These are phyloP conservation scores for Lindgomyces ingoldianus DNA, from an alignment of 495 filamentous ascomycete species.

Conservation along the genomic window DNA sequence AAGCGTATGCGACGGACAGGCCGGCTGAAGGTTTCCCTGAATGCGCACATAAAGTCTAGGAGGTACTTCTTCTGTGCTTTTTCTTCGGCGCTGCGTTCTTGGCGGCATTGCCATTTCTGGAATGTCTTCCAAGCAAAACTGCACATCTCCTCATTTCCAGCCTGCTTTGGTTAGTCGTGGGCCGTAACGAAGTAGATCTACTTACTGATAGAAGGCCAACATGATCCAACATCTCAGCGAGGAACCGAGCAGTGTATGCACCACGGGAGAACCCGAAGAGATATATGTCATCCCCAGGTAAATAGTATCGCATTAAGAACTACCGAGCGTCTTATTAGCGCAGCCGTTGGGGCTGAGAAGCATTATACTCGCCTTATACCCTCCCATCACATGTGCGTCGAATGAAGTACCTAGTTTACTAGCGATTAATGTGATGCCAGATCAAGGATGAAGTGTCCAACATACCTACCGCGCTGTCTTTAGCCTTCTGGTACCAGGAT, in stretches of 20 bases:
- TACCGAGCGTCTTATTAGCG: neutral
- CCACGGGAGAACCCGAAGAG: slow-evolving; percentile 86
- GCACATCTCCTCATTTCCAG: slow-evolving; percentile 87
- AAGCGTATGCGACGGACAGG: slow-evolving; percentile 73
- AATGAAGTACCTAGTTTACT: slow-evolving; percentile 67
- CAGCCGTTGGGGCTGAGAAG: neutral
- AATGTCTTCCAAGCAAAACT: slow-evolving; percentile 88
- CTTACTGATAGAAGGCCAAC: slow-evolving; percentile 68
- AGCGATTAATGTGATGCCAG: neutral
- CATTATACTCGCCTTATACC: slow-evolving; percentile 58
- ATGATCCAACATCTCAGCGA: slow-evolving; percentile 85
- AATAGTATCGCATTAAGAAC: slow-evolving; percentile 86
- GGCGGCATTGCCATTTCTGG: slow-evolving; percentile 75
- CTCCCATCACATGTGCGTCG: slow-evolving; percentile 78
- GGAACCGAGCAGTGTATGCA: slow-evolving; percentile 82
- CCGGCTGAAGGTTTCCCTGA: slow-evolving; percentile 81
- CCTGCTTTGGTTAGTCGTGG: slow-evolving; percentile 8
- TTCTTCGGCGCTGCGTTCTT: slow-evolving; percentile 57
- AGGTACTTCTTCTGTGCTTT: slow-evolving; percentile 64
- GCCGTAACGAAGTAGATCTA: no score
- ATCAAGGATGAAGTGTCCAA: neutral
- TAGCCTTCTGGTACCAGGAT: slow-evolving; percentile 78
- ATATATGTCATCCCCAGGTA: slow-evolving; percentile 74
- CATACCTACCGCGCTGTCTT: slow-evolving; percentile 72
- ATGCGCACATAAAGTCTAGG: slow-evolving; percentile 76